A percentile compares a stretch with the other conserved stretches of the same genome.
These are phyloP conservation scores for Sphaerulina vaccinii DNA, from an alignment of 2,329 filamentous ascomycete species.

Conservation along the genomic window DNA sequence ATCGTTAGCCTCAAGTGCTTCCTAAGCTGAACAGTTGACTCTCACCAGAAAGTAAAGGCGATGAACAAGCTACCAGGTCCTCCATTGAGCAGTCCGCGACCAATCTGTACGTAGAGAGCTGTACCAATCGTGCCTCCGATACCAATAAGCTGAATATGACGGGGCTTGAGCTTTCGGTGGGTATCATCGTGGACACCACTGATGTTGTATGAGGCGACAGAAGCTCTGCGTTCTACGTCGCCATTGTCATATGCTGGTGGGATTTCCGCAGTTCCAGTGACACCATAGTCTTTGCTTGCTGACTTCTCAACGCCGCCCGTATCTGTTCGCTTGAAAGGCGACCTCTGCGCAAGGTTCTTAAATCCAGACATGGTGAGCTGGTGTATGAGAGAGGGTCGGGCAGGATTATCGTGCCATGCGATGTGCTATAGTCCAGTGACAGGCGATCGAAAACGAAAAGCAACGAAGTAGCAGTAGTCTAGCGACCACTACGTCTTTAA, in stretches of 20 bases:
- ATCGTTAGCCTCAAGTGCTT: not conserved
- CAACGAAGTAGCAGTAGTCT: not conserved
- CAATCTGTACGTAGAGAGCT: constrained; percentile 50
- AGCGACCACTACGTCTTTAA: constrained; percentile 8
- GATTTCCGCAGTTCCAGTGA: constrained; percentile 4
- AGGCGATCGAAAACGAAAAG: not conserved
- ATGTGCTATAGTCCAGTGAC: not conserved
- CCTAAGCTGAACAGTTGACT: not conserved
- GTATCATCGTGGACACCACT: constrained; percentile 36
- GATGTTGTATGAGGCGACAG: constrained; percentile 25
- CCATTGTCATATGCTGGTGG: constrained; percentile 17
- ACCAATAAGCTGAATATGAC: constrained; percentile 50
- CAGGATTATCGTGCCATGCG: not conserved
- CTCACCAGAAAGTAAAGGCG: constrained; percentile 46
- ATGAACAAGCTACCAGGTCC: constrained; percentile 49
- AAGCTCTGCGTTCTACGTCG: constrained; percentile 27
- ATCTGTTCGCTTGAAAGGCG: constrained; percentile 21
- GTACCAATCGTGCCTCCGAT: constrained; percentile 47
- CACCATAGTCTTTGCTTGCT: constrained; percentile 15
- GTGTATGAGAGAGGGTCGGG: not conserved
- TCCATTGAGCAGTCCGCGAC: constrained; percentile 47
- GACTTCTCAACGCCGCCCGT: constrained; percentile 18
- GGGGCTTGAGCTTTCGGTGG: constrained; percentile 45
- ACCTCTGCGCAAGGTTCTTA: constrained; percentile 16
- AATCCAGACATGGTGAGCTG: constrained; percentile 18